These are phyloP conservation scores for Trichoderma sp. DNA, from an alignment of 2,329 filamentous ascomycete species.

Conservation along the genomic window DNA sequence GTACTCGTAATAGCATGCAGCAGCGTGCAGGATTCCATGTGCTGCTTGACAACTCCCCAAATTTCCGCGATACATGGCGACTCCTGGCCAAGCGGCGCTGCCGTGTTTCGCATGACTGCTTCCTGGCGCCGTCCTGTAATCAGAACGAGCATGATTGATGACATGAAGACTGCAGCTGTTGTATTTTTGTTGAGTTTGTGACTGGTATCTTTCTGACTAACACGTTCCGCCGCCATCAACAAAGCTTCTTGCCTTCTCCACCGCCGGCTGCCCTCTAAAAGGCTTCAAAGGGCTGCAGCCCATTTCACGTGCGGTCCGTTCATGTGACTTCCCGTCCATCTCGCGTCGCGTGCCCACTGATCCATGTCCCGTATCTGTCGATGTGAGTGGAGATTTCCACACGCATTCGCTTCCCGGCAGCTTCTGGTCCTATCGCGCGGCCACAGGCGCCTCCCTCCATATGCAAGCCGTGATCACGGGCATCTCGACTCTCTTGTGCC, in stretches of 20 bases:
- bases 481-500: not conserved
- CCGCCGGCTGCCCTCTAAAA: not conserved
- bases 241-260: conserved; percentile 8
- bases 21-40: not conserved
- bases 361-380: not conserved
- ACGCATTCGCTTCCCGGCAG: conserved; percentile 3
- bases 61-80: conserved; percentile 8
- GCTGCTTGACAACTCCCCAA: not conserved
- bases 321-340: conserved; percentile 40
- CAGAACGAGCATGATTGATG: not conserved
- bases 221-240: not conserved
- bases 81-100: conserved; percentile 13
- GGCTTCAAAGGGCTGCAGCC: conserved; percentile 9
- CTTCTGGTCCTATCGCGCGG: conserved; percentile 12
- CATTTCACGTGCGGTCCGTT: conserved; percentile 20
- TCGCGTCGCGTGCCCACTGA: conserved; percentile 31
- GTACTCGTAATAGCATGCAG: not conserved
- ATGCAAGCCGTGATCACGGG: conserved; percentile 21
- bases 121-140: conserved; percentile 18
- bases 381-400: conserved; percentile 18
- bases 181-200: not conserved
- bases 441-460: not conserved
- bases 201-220: conserved; percentile 1
- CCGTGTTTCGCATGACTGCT: conserved; percentile 23
- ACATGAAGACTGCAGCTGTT: not conserved